Evolutionary conservation across 768 basidiomycete genomes (phyloP).

Genomic region (Trametes cinnabarina): DNA sequence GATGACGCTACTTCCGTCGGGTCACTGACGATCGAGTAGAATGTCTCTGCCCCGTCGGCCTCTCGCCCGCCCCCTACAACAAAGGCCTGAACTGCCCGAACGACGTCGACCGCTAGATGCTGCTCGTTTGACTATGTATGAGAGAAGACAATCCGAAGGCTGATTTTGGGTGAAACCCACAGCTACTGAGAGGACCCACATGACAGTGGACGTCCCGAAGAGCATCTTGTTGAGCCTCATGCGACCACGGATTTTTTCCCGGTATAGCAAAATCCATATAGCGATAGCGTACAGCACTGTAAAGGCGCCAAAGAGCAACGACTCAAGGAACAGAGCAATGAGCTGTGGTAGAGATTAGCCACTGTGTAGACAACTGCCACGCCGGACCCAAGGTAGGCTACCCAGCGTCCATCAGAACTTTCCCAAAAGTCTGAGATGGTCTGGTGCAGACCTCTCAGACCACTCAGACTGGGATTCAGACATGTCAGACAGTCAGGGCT

Average conservation of each 20-base stretch:
- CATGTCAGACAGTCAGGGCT: not conserved
- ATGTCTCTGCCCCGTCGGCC: not conserved
- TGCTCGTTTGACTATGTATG: not conserved
- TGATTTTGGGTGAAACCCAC: not conserved
- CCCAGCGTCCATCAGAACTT: no score
- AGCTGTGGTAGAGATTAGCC: not conserved
- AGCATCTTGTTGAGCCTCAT: not conserved
- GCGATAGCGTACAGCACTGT: not conserved
- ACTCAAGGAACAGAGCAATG: conserved; percentile 1
- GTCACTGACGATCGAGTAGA: not conserved
- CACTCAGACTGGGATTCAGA: no score
- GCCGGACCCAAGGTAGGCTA: no score
- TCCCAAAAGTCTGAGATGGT: no score
- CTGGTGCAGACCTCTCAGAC: no score
- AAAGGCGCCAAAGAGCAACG: conserved; percentile 4
- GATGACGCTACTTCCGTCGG: conserved; percentile 7
- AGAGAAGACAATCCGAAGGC: no score
- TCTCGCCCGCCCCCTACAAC: conserved; percentile 4
- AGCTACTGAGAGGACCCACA: conserved; percentile 1
- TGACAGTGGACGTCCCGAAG: not conserved
- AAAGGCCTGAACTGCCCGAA: conserved; percentile 3
- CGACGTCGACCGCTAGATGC: conserved; percentile 6
- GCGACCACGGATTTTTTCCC: not conserved
- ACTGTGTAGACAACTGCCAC: not conserved
- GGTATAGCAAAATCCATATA: conserved; percentile 1